Base-by-base conservation (phyloP, 2,329 filamentous ascomycete genomes). In the Rutstroemia sydowiana region DNA sequence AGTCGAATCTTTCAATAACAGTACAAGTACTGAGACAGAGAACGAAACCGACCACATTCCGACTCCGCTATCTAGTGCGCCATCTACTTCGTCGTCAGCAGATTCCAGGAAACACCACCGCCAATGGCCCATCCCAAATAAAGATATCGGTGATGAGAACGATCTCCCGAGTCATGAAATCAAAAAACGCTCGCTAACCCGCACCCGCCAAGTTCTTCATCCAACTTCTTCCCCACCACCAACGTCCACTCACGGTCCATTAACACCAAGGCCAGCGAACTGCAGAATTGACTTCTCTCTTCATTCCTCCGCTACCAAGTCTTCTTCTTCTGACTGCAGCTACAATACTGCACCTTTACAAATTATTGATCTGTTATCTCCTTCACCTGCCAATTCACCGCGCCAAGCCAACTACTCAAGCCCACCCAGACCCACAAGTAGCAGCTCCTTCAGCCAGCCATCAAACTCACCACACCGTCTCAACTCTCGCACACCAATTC, bases 291-390 rank as follows among this genome's bases (percentile, higher is more conserved):
- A 52, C 21, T 48, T 48, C n/a, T 16, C 28, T 3, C 30, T 37
- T 0, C 45, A 52, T 10, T 48, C 50, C 5, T 48, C 43, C 11
- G 26, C 30, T 5, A 26, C 39, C 3, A 37, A 48, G 31, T 52
- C 50, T 11, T 42, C 36, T 28, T 48, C 50, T 8, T 52, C 48
- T 1, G 18, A n/a, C 9, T 26, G 21, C 41, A 45, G 40, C 14
- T 51, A 51, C 16, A 51, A 46, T 11, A 51, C 48, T 6, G 48
- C 48, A 2, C 42, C 32, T 40, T 51, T 32, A 1, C 42, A 45
- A n/a, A 51, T 51, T 11, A 51, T 51, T 20, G 42, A 51, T 31
- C 42, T 51, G 5, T 46, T 41, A 4, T 51, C 48, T 20, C 44
- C 48, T 1, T 23, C 48, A n/a, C 42, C 42, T 13, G 10, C 8